These are phyloP conservation scores for Fragaria iinumae DNA, from an alignment of 306 rosid species.

Conservation along the genomic window DNA sequence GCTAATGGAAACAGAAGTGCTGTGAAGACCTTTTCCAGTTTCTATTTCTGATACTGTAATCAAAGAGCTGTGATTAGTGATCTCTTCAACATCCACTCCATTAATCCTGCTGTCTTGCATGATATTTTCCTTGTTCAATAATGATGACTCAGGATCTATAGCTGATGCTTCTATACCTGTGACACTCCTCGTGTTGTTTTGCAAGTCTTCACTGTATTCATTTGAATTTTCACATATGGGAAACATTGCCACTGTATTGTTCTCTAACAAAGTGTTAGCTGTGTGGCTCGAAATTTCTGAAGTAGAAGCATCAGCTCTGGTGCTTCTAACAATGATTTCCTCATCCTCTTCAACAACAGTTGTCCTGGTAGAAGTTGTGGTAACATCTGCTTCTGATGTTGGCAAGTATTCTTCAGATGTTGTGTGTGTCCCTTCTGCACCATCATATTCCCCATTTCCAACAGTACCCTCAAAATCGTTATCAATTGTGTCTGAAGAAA, in stretches of 20 bases:
- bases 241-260: conserved; percentile 30
- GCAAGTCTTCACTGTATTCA: conserved; percentile 40
- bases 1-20: conserved; percentile 28
- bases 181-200: conserved; percentile 29
- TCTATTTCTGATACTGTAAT: conserved; percentile 46
- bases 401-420: conserved; percentile 33
- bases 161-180: conserved; percentile 39
- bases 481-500: conserved; percentile 36
- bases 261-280: conserved; percentile 33
- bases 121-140: conserved; percentile 38
- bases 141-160: conserved; percentile 38
- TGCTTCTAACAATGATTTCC: conserved; percentile 29
- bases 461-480: conserved; percentile 34
- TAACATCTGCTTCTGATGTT: conserved; percentile 40
- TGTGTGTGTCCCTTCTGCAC: conserved; percentile 29
- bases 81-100: conserved; percentile 35
- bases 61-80: conserved; percentile 34
- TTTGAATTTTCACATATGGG: conserved; percentile 29
- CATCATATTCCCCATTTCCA: conserved; percentile 34
- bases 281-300: conserved; percentile 34
- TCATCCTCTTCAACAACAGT: conserved; percentile 43
- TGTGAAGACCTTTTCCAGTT: conserved; percentile 31
- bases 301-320: conserved; percentile 40
- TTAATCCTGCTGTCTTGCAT: conserved; percentile 24
- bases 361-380: conserved; percentile 31